These are phyloP conservation scores for Ascochyta pisi DNA, from an alignment of 2,329 filamentous ascomycete species.

Conservation along the genomic window DNA sequence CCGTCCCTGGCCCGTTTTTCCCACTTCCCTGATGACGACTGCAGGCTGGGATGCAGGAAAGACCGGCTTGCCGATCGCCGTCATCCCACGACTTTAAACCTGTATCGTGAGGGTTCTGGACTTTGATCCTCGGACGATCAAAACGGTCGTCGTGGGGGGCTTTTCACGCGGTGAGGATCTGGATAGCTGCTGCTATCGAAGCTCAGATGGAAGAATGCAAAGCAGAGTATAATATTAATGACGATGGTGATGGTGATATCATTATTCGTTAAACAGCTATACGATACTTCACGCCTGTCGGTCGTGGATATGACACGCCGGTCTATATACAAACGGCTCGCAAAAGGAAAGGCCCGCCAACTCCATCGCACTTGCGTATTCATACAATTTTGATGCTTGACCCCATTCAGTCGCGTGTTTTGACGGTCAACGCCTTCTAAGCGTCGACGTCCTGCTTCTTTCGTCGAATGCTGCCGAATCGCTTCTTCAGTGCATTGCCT, in stretches of 20 bases:
- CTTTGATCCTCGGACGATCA: background rate
- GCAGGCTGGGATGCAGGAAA: slow-evolving; percentile 4
- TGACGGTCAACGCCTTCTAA: slow-evolving; percentile 20
- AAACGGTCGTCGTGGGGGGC: background rate
- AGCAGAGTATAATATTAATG: background rate
- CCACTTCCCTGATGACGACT: slow-evolving; percentile 6
- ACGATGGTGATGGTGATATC: background rate
- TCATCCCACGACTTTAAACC: background rate
- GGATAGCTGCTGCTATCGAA: background rate
- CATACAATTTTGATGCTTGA: slow-evolving; percentile 12
- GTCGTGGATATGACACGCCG: background rate
- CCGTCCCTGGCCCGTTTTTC: background rate
- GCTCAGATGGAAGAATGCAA: background rate
- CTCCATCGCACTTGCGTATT: background rate
- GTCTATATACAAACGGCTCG: background rate
- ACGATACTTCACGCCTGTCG: slow-evolving; percentile 5
- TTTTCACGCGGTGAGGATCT: background rate
- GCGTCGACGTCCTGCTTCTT: slow-evolving; percentile 37
- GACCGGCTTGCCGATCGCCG: background rate
- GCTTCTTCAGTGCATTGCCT: slow-evolving; percentile 54
- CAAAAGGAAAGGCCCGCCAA: background rate
- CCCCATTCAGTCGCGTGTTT: background rate
- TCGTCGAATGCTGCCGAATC: slow-evolving; percentile 55
- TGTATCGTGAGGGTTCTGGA: background rate
- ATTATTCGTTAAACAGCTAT: slow-evolving; percentile 13